Conservation (phyloP, 2,329 filamentous ascomycete genomes). For the Fusarium miscanthi region DNA sequence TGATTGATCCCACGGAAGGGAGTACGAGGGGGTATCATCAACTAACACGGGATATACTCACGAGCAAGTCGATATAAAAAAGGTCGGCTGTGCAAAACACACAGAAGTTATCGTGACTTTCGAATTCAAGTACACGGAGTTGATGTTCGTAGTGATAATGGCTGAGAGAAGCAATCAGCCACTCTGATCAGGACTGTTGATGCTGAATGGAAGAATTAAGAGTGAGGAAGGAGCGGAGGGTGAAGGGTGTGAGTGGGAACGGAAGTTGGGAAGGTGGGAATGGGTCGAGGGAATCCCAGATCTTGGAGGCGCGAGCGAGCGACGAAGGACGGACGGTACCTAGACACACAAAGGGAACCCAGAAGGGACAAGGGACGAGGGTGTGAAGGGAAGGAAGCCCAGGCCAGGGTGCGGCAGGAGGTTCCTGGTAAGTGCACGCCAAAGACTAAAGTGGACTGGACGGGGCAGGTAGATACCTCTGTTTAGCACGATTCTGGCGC, state of each 20-base stretch:
- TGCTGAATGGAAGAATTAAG: conserved; percentile 37
- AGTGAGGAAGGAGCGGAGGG: conserved; percentile 43
- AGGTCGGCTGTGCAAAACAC: background rate
- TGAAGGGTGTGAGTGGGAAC: conserved; percentile 45
- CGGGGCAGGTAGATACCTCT: conserved; percentile 29
- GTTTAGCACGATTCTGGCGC: conserved; percentile 33
- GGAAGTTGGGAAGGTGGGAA: conserved; percentile 45
- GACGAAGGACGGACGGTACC: conserved; percentile 27
- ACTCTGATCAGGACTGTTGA: conserved; percentile 28
- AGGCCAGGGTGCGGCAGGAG: conserved; percentile 32
- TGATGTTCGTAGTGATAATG: conserved; percentile 24
- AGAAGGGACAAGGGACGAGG: conserved; percentile 36
- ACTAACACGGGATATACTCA: conserved; percentile 44
- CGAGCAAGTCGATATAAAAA: conserved; percentile 18
- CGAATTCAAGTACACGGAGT: conserved; percentile 7
- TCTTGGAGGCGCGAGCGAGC: conserved; percentile 43
- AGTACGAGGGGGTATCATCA: conserved; percentile 34
- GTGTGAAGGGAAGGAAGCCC: conserved; percentile 29
- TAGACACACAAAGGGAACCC: conserved; percentile 34
- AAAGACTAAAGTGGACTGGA: conserved; percentile 8
- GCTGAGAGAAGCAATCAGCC: conserved; percentile 34
- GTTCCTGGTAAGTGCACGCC: conserved; percentile 38
- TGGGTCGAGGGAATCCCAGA: conserved; percentile 46
- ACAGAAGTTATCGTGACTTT: conserved; percentile 6
- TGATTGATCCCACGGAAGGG: conserved; percentile 23